Conservation (phyloP, 805 yeast genomes). For the Candida parachauliodes region DNA sequence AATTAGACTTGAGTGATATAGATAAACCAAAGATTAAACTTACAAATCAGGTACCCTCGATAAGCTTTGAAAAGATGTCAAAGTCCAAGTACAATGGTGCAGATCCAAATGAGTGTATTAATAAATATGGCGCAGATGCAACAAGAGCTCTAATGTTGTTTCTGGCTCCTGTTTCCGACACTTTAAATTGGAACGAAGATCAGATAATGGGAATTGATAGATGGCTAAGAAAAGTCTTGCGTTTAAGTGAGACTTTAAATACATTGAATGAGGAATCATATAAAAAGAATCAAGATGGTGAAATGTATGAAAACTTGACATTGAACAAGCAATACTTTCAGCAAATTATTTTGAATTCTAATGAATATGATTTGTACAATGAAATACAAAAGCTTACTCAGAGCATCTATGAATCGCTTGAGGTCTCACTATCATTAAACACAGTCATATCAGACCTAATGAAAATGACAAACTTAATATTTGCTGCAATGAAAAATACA, state of each 20-base stretch:
- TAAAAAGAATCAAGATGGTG: background rate
- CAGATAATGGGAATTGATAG: constrained; percentile 85
- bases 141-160: constrained; percentile 90
- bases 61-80: constrained; percentile 89
- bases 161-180: constrained; percentile 84
- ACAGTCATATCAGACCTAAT: constrained; percentile 86
- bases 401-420: constrained; percentile 58
- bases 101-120: constrained; percentile 77
- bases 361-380: constrained; percentile 58
- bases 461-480: constrained; percentile 59
- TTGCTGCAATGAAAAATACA: constrained; percentile 32
- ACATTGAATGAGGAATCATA: constrained; percentile 8
- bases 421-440: constrained; percentile 60
- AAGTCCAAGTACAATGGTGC: constrained; percentile 94
- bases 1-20: constrained; percentile 46
- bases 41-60: constrained; percentile 48
- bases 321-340: constrained; percentile 17
- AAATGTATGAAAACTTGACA: constrained; percentile 10
- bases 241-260: constrained; percentile 19
- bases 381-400: constrained; percentile 45
- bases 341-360: constrained; percentile 26
- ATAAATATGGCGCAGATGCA: constrained; percentile 85
- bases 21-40: constrained; percentile 43
- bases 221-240: constrained; percentile 68
- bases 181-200: constrained; percentile 83